Evolutionary conservation across 305 asterid genomes (phyloP), one percentile per base, ranked within the genome.

Genomic region (Petunia hybrid): DNA sequence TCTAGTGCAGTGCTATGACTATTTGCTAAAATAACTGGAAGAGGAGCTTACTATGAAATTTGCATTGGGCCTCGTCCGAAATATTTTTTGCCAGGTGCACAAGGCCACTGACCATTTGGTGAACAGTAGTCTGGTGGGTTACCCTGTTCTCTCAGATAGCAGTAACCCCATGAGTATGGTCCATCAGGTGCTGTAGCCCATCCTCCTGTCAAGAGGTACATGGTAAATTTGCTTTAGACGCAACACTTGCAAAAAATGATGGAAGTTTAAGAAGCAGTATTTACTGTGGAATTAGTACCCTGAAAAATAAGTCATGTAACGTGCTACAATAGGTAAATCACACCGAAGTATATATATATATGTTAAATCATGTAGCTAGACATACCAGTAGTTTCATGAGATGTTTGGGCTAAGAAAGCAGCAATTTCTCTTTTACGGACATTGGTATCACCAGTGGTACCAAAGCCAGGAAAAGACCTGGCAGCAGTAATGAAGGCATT

Each of bases 81-180:
- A 81, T 86, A 86, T 14, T 73, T 45, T 13, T 65, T 78, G 2
- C 83, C 82, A 36, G 86, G 80, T 55, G 83, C 82, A 42, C 86
- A 84, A 0, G 87, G 86, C 84, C 82, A 86, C n/a, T 86, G 85
- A 3, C 22, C 71, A 40, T 13, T 80, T 1, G 59, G 8, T 8
- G 3, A 60, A 35, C 89, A 86, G 9, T 80, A 84, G 76, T 8
- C 59, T 0, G 65, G 65, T 0, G 85, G 83, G 43, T 61, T 80
- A 12, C 85, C 84, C 42, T 59, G 63, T 66, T 82, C 87, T 61
- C 82, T 51, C n/a, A 77, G 70, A 70, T 12, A 80, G 78, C 89
- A 86, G 36, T 86, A 86, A 71, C 87, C 87, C 89, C 88, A 84
- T 53, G 89, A 82, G 56, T 80, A 84, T 60, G 89, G 81, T 4